Base-by-base conservation (phyloP, 495 filamentous ascomycete species). In the Cryomyces antarcticus region DNA sequence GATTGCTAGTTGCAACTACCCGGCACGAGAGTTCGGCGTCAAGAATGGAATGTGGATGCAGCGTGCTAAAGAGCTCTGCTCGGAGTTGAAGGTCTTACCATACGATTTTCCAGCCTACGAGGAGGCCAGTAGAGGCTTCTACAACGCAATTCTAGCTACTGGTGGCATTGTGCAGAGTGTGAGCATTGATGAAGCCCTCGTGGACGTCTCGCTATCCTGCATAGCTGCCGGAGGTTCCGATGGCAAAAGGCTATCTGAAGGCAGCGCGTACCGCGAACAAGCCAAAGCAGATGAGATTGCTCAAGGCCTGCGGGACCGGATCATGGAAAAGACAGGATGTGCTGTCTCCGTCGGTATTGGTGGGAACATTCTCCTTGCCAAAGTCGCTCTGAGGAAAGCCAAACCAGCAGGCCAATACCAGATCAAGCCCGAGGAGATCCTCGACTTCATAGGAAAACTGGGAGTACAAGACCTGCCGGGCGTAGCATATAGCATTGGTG, bases 41-140 rank as follows among this genome's bases (percentile, higher is more conserved):
- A 93, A 83, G 55, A 96, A 96, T 48, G 89, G 92, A 6, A 95
- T 94, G 92, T 97, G 89, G 89, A 93, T 97, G 86, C 87, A 86
- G 52, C 66, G 70, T 29, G 89, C 92, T 3, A 66, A 77, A 48
- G 75, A 87, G 46, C 62, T 85, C 9, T 97, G 87, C 58, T 79
- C 86, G 0, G 73, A 85, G 13, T 68, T 97, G 29, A 81, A 86
- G 47, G 71, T 92, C 5, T 55, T 97, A 31, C 81, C 83, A 0
- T 97, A 97, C 49, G 88, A 97, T 52, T 96, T 95, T 52, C 78
- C 78, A 5, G 85, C 73, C 0, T 97, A 97, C 49, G 92, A 96
- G 61, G 82, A 87, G 48, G 86, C 86, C 1, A 96, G 89, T 53
- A 67, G 73, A 39, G 69, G 70, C 24, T 96, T 97, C 51, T 97